Base-by-base conservation (phyloP, 768 basidiomycete species). In the Symmetrospora coprosmae region DNA sequence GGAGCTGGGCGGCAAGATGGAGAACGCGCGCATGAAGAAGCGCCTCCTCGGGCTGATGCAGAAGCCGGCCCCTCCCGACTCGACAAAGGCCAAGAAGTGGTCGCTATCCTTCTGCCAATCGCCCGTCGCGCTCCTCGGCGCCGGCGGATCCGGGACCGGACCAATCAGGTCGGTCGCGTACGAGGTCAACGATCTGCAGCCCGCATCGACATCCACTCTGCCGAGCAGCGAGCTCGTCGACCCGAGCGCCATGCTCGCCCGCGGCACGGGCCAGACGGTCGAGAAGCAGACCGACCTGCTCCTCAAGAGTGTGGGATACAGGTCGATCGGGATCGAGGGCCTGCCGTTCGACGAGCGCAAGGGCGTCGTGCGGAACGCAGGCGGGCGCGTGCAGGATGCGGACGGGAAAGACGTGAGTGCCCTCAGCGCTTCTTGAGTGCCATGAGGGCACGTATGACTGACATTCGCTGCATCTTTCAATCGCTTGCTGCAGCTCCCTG, bases 271-370 rank as follows among this genome's bases (percentile, higher is more conserved):
- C 1, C 74, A 76, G 66, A 76, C 75, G 14, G 77, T 80, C 0
- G 73, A 70, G 1, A 70, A 80, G 7, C 63, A 71, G 23, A 88
- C 90, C 2, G 85, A 84, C 62, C 78, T 92, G 61, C 83, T 94
- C 19, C 76, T 94, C 33, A 86, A 87, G 23, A 86, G 86, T 16
- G 79, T 96, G 13, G 92, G 92, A 21, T 91, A 94, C 74, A 80
- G 80, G 28, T 62, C 64, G 33, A 56, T 66, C 13, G 66, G 62
- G 11, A 39, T 68, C 5, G 41, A 63, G 25, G 65, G 69, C 2
- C 45, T 74, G 6, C 73, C 75, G 14, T 75, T 75, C 62, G 74
- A 75, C 59, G 61, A 64, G 23, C 40, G 62, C 17, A 59, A 65
- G 50, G 72, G 73, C 69, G 34, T 73, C 76, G 30, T 90, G 78